phyloP scores from a whole-genome alignment of 768 basidiomycete genomes.

The Mycena haematopus region DNA sequence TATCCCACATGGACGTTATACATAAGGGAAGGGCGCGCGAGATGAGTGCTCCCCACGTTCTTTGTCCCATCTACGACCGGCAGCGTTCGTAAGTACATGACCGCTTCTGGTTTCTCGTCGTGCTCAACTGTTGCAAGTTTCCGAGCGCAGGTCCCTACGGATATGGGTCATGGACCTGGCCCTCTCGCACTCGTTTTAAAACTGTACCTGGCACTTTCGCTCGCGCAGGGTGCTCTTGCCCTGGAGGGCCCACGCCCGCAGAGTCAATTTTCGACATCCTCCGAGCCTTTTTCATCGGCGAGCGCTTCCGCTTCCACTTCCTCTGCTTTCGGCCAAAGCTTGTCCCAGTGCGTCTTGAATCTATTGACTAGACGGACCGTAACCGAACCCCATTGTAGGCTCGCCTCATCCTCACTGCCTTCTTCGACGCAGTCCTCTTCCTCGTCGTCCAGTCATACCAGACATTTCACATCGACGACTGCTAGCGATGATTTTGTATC shows the following conservation, averaged over 20 bases:
- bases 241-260: background rate
- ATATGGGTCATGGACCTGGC: slow-evolving; percentile 18
- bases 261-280: background rate
- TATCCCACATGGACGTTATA: background rate
- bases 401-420: background rate
- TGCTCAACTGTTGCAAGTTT: background rate
- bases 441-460: background rate
- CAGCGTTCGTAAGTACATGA: background rate
- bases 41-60: background rate
- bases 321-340: background rate
- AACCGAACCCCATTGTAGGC: background rate
- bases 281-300: background rate
- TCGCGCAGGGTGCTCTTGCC: slow-evolving; percentile 8
- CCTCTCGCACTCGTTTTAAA: slow-evolving; percentile 14
- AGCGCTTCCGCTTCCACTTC: background rate
- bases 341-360: background rate
- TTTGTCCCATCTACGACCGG: background rate
- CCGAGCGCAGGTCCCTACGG: slow-evolving; percentile 2
- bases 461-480: background rate
- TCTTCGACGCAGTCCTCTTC: background rate
- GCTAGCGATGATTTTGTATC: background rate
- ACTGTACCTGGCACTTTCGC: slow-evolving; percentile 3
- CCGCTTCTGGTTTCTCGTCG: background rate
- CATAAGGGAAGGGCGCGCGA: background rate
- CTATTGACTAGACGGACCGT: background rate